A percentile compares a stretch with the other conserved stretches of the same genome.
phyloP scores from a whole-genome alignment of 345 rosid species.

The Populus tremula region DNA sequence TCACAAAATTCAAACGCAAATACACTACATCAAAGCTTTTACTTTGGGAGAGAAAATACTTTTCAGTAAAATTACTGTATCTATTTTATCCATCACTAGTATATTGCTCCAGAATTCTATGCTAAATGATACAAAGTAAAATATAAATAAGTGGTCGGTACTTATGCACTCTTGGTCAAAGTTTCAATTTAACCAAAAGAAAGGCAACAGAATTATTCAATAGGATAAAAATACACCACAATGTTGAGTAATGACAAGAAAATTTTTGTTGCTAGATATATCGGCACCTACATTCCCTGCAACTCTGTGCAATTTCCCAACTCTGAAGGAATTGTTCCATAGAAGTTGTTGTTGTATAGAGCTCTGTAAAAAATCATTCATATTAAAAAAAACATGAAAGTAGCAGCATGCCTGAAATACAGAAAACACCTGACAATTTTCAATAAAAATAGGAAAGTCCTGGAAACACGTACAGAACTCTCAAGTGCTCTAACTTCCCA shows the following conservation, averaged over 20 bases:
- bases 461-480: constrained; percentile 56
- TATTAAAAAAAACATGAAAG: constrained; percentile 23
- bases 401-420: constrained; percentile 10
- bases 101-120: not conserved
- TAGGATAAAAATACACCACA: not conserved
- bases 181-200: not conserved
- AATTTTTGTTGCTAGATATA: not conserved
- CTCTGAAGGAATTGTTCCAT: constrained; percentile 80
- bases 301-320: constrained; percentile 83
- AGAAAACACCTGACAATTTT: constrained; percentile 1
- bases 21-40: not conserved
- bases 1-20: not conserved
- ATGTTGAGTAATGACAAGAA: not conserved
- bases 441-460: constrained; percentile 17
- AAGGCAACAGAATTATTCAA: not conserved
- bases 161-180: not conserved
- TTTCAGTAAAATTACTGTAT: not conserved
- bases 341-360: constrained; percentile 75
- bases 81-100: not conserved
- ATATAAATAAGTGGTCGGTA: not conserved
- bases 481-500: constrained; percentile 73
- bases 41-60: not conserved
- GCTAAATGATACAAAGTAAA: not conserved
- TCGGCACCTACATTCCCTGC: constrained; percentile 61
- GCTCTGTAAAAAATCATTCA: constrained; percentile 43